Evolutionary conservation across 768 basidiomycete genomes (phyloP).

Genomic region (Rubroboletus pulcherrimus): DNA sequence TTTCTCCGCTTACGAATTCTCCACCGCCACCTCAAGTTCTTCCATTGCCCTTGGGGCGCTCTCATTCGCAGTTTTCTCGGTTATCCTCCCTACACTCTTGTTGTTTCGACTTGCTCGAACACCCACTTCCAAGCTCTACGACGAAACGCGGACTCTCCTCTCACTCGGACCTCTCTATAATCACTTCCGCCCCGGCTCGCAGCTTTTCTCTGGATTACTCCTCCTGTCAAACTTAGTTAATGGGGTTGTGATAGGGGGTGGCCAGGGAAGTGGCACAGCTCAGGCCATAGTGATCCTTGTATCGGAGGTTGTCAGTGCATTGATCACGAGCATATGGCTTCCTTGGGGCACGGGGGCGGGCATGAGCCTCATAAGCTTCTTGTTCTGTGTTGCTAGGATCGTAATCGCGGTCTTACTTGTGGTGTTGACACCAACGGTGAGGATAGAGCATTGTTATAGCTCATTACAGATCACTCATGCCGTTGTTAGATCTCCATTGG

Average conservation of each 20-base stretch:
- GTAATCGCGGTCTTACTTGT: conserved; percentile 87
- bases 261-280: conserved; percentile 84
- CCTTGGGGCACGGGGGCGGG: conserved; percentile 97
- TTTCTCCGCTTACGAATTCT: conserved; percentile 72
- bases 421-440: conserved; percentile 83
- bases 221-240: conserved; percentile 80
- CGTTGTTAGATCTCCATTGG: conserved; percentile 74
- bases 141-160: conserved; percentile 89
- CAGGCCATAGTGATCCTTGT: conserved; percentile 90
- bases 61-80: conserved; percentile 75
- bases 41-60: conserved; percentile 78
- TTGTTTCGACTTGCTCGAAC: conserved; percentile 76
- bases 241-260: conserved; percentile 84
- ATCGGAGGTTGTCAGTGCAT: conserved; percentile 80
- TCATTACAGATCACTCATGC: conserved; percentile 9
- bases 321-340: conserved; percentile 90
- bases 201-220: conserved; percentile 79
- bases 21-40: conserved; percentile 44
- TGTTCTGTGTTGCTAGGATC: conserved; percentile 88
- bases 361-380: conserved; percentile 94
- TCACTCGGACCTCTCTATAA: conserved; percentile 92
- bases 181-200: conserved; percentile 87
- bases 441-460: conserved; percentile 24
- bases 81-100: conserved; percentile 71
- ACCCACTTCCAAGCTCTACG: conserved; percentile 87